Evolutionary conservation across 2,329 filamentous ascomycete species (phyloP).

Genomic region (Myriosclerotinia curreyana): DNA sequence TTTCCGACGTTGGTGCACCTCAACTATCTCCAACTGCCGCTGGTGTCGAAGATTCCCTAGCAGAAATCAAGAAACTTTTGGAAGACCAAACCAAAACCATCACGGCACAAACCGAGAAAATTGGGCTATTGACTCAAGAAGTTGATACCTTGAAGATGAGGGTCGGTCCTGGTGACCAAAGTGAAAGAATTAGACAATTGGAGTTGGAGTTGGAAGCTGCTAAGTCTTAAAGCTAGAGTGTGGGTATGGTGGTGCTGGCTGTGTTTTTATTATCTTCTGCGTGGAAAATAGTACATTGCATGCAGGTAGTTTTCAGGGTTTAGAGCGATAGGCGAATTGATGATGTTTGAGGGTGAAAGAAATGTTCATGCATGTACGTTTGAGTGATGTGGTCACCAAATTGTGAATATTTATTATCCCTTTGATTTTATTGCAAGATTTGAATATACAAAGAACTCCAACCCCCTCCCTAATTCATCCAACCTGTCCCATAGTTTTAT

Average conservation of each 20-base stretch:
- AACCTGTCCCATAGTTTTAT: no score
- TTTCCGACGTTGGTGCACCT: constrained; percentile 35
- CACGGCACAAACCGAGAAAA: constrained; percentile 71
- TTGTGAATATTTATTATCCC: no score
- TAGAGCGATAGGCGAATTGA: constrained; percentile 13
- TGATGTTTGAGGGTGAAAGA: background rate
- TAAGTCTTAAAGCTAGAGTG: constrained; percentile 44
- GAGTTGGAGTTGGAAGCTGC: constrained; percentile 65
- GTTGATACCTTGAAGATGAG: constrained; percentile 79
- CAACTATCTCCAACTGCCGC: constrained; percentile 38
- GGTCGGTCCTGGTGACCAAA: constrained; percentile 55
- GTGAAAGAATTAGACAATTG: constrained; percentile 65
- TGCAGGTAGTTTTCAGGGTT: constrained; percentile 8
- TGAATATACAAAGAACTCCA: no score
- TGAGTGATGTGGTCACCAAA: no score
- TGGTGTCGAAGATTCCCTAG: constrained; percentile 62
- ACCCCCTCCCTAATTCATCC: no score
- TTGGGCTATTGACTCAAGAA: constrained; percentile 65
- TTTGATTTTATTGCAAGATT: no score
- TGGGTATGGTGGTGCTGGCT: background rate
- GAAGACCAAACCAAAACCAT: constrained; percentile 76
- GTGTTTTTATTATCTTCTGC: background rate
- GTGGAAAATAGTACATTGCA: background rate
- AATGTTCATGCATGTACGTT: no score
- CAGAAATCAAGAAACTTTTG: constrained; percentile 74